These are phyloP conservation scores for Talaromyces sp. DNA, from an alignment of 2,329 filamentous ascomycete species.

Conservation along the genomic window DNA sequence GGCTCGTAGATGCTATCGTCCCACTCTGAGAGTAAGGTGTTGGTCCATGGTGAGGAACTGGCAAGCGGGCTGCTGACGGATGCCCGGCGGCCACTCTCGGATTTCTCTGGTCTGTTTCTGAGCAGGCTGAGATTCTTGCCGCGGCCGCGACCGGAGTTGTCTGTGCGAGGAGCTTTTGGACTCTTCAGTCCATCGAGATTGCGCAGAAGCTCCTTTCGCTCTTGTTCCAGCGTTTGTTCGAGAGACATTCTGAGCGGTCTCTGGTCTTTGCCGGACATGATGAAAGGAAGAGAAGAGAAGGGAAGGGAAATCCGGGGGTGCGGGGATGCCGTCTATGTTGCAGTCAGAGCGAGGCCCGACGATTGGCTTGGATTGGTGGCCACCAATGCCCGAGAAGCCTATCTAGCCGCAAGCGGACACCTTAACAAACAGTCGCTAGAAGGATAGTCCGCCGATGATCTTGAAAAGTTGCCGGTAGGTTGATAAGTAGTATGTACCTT, in stretches of 20 bases:
- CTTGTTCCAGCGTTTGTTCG: slow-evolving; percentile 72
- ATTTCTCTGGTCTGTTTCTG: slow-evolving; percentile 3
- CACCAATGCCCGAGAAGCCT: background rate
- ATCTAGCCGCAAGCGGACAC: background rate
- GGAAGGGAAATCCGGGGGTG: slow-evolving; percentile 13
- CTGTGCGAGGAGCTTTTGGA: slow-evolving; percentile 20
- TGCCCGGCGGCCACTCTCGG: slow-evolving; percentile 35
- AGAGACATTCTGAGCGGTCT: slow-evolving; percentile 59
- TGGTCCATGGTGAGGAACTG: slow-evolving; percentile 23
- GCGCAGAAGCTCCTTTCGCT: slow-evolving; percentile 68
- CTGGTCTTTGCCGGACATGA: slow-evolving; percentile 5
- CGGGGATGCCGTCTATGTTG: background rate
- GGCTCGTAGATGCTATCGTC: slow-evolving; percentile 25
- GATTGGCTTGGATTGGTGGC: slow-evolving; percentile 1
- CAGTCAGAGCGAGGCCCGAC: background rate
- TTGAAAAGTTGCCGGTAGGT: background rate
- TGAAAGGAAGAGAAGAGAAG: background rate
- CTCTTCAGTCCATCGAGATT: slow-evolving; percentile 55
- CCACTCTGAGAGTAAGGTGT: slow-evolving; percentile 28
- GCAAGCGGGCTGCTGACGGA: slow-evolving; percentile 19
- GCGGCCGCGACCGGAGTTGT: slow-evolving; percentile 53
- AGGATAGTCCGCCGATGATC: background rate
- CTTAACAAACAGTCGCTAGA: background rate
- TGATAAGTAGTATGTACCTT: background rate
- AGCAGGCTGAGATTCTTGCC: slow-evolving; percentile 40